Evolutionary conservation across 2,329 filamentous ascomycete genomes (phyloP).

Genomic region (Exophiala dermatitidis): DNA sequence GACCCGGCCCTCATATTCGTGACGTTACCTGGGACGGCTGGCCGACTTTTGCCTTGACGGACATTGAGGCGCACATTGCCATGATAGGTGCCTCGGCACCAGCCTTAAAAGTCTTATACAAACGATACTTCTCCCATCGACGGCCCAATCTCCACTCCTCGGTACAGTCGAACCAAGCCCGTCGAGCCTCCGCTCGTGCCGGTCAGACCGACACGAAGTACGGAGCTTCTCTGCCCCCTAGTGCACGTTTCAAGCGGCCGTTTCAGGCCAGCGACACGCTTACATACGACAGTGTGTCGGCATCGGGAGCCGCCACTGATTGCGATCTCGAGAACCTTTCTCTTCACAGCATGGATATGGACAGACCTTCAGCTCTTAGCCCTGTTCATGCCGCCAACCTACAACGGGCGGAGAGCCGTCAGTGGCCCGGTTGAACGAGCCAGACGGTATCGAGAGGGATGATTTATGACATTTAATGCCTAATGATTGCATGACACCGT

Average conservation of each 20-base stretch:
- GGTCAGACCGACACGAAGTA: background rate
- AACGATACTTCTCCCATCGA: background rate
- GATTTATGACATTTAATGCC: background rate
- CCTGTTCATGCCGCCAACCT: background rate
- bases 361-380: background rate
- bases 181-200: background rate
- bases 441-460: background rate
- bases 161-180: background rate
- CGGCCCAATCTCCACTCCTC: background rate
- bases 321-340: background rate
- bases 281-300: background rate
- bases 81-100: slow-evolving; percentile 20
- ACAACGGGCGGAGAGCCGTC: background rate
- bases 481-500: background rate
- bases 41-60: slow-evolving; percentile 14
- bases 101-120: slow-evolving; percentile 13
- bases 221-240: no score
- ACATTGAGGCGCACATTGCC: slow-evolving; percentile 19
- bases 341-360: background rate
- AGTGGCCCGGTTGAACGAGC: background rate
- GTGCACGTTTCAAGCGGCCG: background rate
- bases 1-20: slow-evolving; percentile 8
- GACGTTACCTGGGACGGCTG: slow-evolving; percentile 19
- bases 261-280: background rate
- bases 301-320: background rate